Conservation (phyloP, 495 filamentous ascomycete species). For the Penicillium roqueforti region DNA sequence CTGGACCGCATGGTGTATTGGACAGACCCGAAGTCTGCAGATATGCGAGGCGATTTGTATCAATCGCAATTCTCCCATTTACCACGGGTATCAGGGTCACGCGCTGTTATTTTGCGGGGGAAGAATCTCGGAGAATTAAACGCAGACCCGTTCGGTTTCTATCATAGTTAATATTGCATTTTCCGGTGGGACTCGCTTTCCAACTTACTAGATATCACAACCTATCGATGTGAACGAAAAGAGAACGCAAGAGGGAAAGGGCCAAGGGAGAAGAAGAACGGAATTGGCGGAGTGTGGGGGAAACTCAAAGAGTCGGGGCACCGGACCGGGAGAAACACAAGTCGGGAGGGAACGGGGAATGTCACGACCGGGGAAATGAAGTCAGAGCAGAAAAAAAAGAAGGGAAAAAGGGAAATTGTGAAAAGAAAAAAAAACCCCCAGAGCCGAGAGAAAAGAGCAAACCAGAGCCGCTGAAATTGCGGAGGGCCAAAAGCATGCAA, state of each 20-base stretch:
- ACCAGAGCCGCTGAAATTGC: conserved; percentile 24
- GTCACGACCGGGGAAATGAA: conserved; percentile 14
- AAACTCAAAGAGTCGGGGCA: conserved; percentile 36
- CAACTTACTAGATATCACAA: neutral
- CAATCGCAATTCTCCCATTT: conserved; percentile 6
- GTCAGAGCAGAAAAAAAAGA: conserved; percentile 4
- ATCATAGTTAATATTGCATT: conserved; percentile 17
- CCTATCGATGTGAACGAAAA: neutral
- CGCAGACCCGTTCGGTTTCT: neutral
- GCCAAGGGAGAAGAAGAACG: conserved; percentile 10
- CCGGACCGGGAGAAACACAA: conserved; percentile 27
- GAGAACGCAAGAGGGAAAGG: neutral
- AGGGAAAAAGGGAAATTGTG: conserved; percentile 4
- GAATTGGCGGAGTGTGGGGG: conserved; percentile 42
- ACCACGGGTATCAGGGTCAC: conserved; percentile 4
- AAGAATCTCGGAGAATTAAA: conserved; percentile 3
- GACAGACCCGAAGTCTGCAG: conserved; percentile 20
- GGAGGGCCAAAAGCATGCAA: conserved; percentile 26
- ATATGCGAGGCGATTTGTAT: neutral
- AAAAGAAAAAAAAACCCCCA: conserved; percentile 5
- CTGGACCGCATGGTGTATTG: conserved; percentile 60
- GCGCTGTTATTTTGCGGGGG: neutral
- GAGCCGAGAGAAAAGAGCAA: conserved; percentile 13
- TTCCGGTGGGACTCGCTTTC: neutral
- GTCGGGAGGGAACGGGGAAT: conserved; percentile 27